Conservation (phyloP, 2,329 filamentous ascomycete genomes). For the Epichloe bromicola region DNA sequence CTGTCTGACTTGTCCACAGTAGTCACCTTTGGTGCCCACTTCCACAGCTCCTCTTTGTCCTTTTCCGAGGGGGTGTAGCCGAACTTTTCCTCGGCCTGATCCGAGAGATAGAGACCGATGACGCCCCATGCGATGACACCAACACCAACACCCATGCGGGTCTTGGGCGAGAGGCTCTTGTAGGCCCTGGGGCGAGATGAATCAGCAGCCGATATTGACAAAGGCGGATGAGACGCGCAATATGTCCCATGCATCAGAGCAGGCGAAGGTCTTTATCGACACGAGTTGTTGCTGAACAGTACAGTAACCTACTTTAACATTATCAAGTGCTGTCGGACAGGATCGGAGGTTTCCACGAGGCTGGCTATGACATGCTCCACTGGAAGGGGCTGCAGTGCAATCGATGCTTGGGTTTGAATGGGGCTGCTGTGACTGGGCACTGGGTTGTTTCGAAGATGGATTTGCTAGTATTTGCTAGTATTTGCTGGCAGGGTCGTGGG, state of each 20-base stretch:
- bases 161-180: constrained; percentile 55
- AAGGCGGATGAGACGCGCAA: background rate
- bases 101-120: constrained; percentile 59
- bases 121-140: constrained; percentile 66
- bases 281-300: no score
- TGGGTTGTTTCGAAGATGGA: no score
- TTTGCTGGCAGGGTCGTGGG: background rate
- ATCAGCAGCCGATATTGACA: background rate
- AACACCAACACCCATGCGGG: constrained; percentile 57
- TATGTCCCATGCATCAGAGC: no score
- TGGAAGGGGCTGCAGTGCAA: no score
- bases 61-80: constrained; percentile 62
- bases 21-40: constrained; percentile 48
- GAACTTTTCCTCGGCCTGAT: constrained; percentile 59
- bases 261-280: no score
- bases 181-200: constrained; percentile 43
- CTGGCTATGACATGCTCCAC: no score
- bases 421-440: no score
- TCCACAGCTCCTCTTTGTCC: constrained; percentile 55
- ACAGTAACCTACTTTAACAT: no score
- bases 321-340: no score
- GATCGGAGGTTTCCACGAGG: no score
- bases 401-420: no score
- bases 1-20: constrained; percentile 33
- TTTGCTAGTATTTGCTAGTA: no score